Percentiles rank a stretch among this genome's conserved stretches.
Conservation (phyloP, 805 yeast genomes). For the Starmerella vaccinii region DNA sequence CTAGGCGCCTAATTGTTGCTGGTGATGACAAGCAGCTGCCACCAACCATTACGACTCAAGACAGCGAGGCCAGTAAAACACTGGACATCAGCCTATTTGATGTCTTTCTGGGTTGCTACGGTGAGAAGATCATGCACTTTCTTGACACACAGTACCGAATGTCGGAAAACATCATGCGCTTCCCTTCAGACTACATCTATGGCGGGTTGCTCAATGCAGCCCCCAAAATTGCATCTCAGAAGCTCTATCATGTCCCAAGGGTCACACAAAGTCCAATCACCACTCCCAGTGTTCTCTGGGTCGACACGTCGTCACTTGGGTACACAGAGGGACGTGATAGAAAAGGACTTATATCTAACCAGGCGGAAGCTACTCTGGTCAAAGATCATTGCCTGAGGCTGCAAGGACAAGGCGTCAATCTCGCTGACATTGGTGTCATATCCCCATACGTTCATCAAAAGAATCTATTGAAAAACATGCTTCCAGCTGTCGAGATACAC, state of each 20-base stretch:
- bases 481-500: conserved; percentile 50
- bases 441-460: not conserved
- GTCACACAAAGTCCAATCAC: not conserved
- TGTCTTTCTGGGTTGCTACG: not conserved
- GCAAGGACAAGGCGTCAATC: not conserved
- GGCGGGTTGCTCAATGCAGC: not conserved
- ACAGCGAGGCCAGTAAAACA: not conserved
- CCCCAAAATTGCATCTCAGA: not conserved
- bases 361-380: not conserved
- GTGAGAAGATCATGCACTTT: not conserved
- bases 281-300: not conserved
- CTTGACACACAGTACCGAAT: not conserved
- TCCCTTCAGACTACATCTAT: not conserved
- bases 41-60: not conserved
- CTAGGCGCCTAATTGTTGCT: not conserved
- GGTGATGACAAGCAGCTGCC: not conserved
- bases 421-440: not conserved
- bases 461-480: not conserved
- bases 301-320: not conserved
- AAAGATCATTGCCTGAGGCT: not conserved
- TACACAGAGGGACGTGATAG: not conserved
- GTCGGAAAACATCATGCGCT: not conserved
- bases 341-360: not conserved
- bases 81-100: not conserved
- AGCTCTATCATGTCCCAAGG: not conserved